Conservation (phyloP, 2,329 filamentous ascomycete genomes). For the Lachnellula cervina region DNA sequence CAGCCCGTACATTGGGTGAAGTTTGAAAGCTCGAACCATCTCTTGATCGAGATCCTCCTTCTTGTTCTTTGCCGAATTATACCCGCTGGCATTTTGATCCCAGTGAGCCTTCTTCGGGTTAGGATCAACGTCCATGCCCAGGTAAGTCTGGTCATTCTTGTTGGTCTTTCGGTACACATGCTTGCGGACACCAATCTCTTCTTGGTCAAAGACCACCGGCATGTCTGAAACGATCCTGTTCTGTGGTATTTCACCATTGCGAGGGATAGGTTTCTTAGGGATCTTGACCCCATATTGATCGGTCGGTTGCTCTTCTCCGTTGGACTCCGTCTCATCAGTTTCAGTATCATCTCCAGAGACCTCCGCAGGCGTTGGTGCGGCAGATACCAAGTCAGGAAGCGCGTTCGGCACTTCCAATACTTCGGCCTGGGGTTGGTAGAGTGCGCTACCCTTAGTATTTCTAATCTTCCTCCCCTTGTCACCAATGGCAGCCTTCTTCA, state of each 20-base stretch:
- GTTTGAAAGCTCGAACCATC: constrained; percentile 14
- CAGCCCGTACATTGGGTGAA: constrained; percentile 21
- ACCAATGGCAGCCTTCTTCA: constrained; percentile 4
- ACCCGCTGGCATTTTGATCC: constrained; percentile 24
- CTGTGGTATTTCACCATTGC: constrained; percentile 21
- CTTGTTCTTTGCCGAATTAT: constrained; percentile 26
- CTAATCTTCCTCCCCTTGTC: constrained; percentile 11
- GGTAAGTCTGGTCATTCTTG: constrained; percentile 20
- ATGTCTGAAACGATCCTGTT: constrained; percentile 23
- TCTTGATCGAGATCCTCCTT: constrained; percentile 27
- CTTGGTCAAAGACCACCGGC: constrained; percentile 23
- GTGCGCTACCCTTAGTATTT: constrained; percentile 8
- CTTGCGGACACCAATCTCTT: constrained; percentile 30
- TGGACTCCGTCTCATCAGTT: constrained; percentile 13
- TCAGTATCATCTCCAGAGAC: constrained; percentile 19
- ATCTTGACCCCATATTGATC: constrained; percentile 29
- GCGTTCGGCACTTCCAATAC: constrained; percentile 1
- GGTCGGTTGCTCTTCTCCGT: constrained; percentile 19
- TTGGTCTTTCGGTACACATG: constrained; percentile 21
- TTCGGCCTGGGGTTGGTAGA: constrained; percentile 12
- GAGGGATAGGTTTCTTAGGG: constrained; percentile 23
- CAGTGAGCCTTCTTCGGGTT: constrained; percentile 26
- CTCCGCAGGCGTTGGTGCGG: constrained; percentile 17
- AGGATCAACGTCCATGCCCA: constrained; percentile 24
- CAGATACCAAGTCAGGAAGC: constrained; percentile 14